Percentiles rank a stretch among this genome's conserved stretches.
phyloP scores from a whole-genome alignment of 768 basidiomycete species.

The Lactarius evosmus region DNA sequence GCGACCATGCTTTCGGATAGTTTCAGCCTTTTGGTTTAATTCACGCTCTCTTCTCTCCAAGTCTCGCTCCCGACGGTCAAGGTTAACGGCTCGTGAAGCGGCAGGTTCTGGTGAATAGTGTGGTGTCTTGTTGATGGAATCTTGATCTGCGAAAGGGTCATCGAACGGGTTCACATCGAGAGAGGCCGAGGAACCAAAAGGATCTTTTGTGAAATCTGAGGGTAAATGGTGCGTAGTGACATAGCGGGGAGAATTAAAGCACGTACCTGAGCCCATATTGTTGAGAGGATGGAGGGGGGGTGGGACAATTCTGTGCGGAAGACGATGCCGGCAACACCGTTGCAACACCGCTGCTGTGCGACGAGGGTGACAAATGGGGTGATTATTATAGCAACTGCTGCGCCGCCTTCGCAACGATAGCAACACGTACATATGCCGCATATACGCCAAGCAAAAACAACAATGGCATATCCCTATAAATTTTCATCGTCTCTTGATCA shows the following conservation, averaged over 20 bases:
- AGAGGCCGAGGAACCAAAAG: slow-evolving; percentile 80
- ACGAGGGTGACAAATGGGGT: not conserved
- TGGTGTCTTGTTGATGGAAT: slow-evolving; percentile 23
- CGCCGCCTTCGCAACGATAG: not conserved
- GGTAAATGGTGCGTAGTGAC: slow-evolving; percentile 15
- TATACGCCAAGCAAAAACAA: not conserved
- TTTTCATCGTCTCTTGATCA: slow-evolving; percentile 21
- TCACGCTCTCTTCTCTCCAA: slow-evolving; percentile 77
- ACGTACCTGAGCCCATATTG: slow-evolving; percentile 27
- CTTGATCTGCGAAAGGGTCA: slow-evolving; percentile 57
- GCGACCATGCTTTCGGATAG: slow-evolving; percentile 69
- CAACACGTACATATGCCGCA: not conserved
- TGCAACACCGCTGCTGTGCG: no score
- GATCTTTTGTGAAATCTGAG: slow-evolving; percentile 55
- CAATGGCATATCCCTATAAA: not conserved
- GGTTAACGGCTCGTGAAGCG: slow-evolving; percentile 54
- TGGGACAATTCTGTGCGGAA: not conserved
- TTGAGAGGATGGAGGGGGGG: slow-evolving; percentile 4
- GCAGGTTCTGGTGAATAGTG: slow-evolving; percentile 32
- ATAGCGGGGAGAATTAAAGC: slow-evolving; percentile 13
- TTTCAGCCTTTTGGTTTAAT: slow-evolving; percentile 62
- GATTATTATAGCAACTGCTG: not conserved
- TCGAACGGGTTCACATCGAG: slow-evolving; percentile 90
- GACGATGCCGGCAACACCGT: not conserved
- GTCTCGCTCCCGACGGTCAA: slow-evolving; percentile 77